Base-by-base conservation (phyloP, 306 rosid species). In the Castanea crenata region DNA sequence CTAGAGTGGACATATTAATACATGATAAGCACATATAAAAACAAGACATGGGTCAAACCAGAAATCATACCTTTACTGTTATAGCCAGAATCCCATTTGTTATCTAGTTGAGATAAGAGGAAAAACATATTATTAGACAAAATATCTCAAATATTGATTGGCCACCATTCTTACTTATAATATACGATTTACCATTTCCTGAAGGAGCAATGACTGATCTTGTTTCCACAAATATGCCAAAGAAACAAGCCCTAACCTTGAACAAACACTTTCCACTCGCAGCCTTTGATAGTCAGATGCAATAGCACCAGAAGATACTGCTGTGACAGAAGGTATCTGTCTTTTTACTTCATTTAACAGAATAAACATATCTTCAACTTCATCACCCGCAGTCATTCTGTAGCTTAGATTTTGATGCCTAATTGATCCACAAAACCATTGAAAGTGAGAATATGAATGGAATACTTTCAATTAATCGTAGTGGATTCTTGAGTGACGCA, bases 211-310 rank as follows among this genome's bases (percentile, higher is more conserved):
- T 69, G 97, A 92, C 82, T 95, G 99, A 87, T 95, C 96, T 88
- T 90, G 97, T 88, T 89, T 92, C 99, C 99, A 95, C 84, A 95
- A 86, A 85, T 90, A 95, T 74, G 99, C 98, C 81, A 92, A 82
- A 81, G 99, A 95, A 90, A 95, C 98, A 89, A 95, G 95, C 77
- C 98, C 98, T 85, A 95, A 91, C 97, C 99, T 92, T 78, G 99
- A 87, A 90, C 99, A 95, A 44, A 95, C 91, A 92, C 95, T 87
- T 90, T 95, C 99, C 71, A 95, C 99, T 69, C 99, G 92, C 83
- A 95, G 86, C 84, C 99, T 89, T 84, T 95, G 98, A 85, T 95
- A 95, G 81, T 95, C 97, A 57, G 99, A 95, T 81, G 97, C 99
- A 89, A 95, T 92, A 83, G 99, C 99, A 78, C 99, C 99, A 61